Base-by-base conservation (phyloP, 1,284 basidiomycete genomes). In the Pseudozyma sp. region DNA sequence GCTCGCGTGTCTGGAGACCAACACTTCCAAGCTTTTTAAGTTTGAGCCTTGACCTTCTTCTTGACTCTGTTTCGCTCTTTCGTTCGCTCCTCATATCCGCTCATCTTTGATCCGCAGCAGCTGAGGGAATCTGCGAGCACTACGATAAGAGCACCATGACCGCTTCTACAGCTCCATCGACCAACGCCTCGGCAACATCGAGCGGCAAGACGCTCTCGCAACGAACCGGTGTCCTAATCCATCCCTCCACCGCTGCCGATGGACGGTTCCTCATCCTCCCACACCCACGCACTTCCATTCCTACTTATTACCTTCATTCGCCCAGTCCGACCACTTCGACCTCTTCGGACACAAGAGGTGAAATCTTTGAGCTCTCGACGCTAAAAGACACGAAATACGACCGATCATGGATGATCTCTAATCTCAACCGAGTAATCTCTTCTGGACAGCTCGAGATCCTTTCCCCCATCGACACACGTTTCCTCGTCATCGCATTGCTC, bases 201-300 rank as follows among this genome's bases (percentile, higher is more conserved):
- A 39, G 40, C 31, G 57, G 52, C 31, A 43, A 44, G 21, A 35
- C 40, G 5, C 34, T 18, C 9, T 48, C 54, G 6, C 52, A 57
- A 47, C 71, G 66, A 39, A 75, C 51, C 1, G 52, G 62, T 18
- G 57, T 75, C 5, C 47, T 75, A 31, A 51, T 75, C 31, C 72
- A 70, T 19, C 72, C 66, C 1, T 6, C 39, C 18, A 43, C 43
- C 13, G 60, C 55, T 2, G 13, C 5, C 9, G 58, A 51, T 14
- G 65, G 61, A 3, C 63, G 68, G 21, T 59, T 65, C 18, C 62
- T 76, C n/a, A 44, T 63, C 47, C 66, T 76, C 13, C 70, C 74
- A 9, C 74, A 76, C 34, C 74, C 74, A 2, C 55, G 70, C 14
- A 76, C 62, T 0, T 13, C 21, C 2, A 47, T 72, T 0, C 70